Evolutionary conservation across 352 stramenopile genomes (phyloP).

Genomic region (Elongisporangium anandrum): DNA sequence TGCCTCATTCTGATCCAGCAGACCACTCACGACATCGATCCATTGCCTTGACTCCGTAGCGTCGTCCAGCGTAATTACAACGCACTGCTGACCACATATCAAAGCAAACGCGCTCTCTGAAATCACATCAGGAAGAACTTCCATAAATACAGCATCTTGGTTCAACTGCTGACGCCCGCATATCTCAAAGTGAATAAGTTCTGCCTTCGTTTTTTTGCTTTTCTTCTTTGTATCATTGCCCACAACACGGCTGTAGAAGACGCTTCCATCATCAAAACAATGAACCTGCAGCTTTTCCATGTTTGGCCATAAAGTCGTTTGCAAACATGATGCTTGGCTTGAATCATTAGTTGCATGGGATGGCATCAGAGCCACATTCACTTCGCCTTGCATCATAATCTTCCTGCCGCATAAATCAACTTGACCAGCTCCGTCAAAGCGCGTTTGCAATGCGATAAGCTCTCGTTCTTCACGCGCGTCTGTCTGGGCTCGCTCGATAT

Average conservation of each 20-base stretch:
- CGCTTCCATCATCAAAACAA: conserved; percentile 31
- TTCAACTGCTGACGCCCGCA: conserved; percentile 23
- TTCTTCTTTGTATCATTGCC: conserved; percentile 1
- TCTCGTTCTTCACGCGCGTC: conserved; percentile 22
- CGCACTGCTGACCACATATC: conserved; percentile 15
- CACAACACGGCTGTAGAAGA: conserved; percentile 17
- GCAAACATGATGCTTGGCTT: neutral
- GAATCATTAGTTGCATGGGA: neutral
- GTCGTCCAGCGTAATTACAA: conserved; percentile 19
- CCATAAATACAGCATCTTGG: conserved; percentile 33
- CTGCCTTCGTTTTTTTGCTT: neutral
- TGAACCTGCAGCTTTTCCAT: conserved; percentile 17
- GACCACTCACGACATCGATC: conserved; percentile 20
- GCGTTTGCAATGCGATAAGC: conserved; percentile 25
- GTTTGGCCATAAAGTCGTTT: neutral
- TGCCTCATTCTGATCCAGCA: conserved; percentile 30
- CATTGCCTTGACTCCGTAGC: conserved; percentile 17
- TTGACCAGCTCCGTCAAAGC: conserved; percentile 18
- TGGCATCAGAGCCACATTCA: conserved; percentile 7
- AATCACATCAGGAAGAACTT: conserved; percentile 25
- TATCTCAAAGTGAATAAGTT: conserved; percentile 12
- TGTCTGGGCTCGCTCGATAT: conserved; percentile 19
- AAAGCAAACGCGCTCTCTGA: conserved; percentile 17
- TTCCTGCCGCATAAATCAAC: conserved; percentile 25
- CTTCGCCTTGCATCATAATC: conserved; percentile 26